phyloP scores from a whole-genome alignment of 345 rosid species.

The Odontarrhena argentea region DNA sequence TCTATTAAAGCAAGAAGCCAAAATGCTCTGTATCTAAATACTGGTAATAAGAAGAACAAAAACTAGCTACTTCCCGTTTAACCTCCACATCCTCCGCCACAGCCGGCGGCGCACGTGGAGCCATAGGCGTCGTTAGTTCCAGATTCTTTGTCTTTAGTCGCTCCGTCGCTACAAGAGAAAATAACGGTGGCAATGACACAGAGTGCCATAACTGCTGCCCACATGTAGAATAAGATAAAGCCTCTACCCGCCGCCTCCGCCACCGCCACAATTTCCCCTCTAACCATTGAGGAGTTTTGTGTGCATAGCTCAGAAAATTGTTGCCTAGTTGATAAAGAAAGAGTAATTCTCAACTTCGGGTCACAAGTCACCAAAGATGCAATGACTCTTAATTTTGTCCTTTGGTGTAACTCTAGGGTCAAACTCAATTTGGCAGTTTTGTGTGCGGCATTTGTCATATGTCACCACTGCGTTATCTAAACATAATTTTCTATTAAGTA shows the following conservation, averaged over 20 bases:
- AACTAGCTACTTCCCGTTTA: slow-evolving; percentile 22
- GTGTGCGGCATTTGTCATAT: slow-evolving; percentile 19
- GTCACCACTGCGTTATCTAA: slow-evolving; percentile 14
- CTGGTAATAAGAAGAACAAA: neutral
- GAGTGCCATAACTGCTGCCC: slow-evolving; percentile 46
- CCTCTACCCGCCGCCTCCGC: neutral
- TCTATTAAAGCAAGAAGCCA: neutral
- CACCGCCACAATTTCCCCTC: slow-evolving; percentile 34
- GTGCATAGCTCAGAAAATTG: neutral
- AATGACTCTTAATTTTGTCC: slow-evolving; percentile 20
- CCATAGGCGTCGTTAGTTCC: slow-evolving; percentile 35
- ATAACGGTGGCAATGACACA: slow-evolving; percentile 39
- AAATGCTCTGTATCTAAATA: neutral
- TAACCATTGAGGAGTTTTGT: slow-evolving; percentile 38
- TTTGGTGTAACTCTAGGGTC: slow-evolving; percentile 38
- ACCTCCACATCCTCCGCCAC: slow-evolving; percentile 61
- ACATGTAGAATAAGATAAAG: slow-evolving; percentile 31
- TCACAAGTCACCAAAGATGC: slow-evolving; percentile 35
- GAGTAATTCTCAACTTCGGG: slow-evolving; percentile 16
- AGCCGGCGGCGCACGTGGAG: slow-evolving; percentile 45
- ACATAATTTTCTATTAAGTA: neutral
- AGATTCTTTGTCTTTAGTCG: slow-evolving; percentile 39
- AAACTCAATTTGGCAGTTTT: slow-evolving; percentile 3
- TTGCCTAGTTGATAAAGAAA: slow-evolving; percentile 31
- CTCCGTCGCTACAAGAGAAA: slow-evolving; percentile 58